Conservation (phyloP, 1,139 yeast genomes). For the Lodderomyces orthopsilosis region DNA sequence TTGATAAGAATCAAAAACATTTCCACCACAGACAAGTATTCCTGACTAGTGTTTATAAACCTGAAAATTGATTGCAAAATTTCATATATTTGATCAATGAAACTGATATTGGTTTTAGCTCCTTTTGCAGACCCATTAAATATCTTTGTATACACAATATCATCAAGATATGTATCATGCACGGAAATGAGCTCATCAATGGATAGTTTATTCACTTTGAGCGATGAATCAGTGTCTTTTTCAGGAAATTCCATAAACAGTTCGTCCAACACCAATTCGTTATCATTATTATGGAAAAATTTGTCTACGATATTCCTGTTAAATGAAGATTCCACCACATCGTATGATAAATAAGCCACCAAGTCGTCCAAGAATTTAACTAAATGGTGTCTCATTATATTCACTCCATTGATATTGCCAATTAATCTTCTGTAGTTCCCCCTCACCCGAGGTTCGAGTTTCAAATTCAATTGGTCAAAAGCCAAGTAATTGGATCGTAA, state of each 20-base stretch:
- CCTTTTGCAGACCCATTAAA: constrained; percentile 37
- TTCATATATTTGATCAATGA: constrained; percentile 44
- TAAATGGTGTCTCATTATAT: constrained; percentile 41
- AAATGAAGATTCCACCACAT: constrained; percentile 48
- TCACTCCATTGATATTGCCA: constrained; percentile 13
- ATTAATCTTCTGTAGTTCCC: constrained; percentile 2
- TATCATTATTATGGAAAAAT: constrained; percentile 16
- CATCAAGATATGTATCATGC: constrained; percentile 39
- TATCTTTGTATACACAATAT: constrained; percentile 41
- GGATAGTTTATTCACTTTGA: constrained; percentile 29
- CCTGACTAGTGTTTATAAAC: constrained; percentile 46
- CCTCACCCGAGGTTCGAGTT: neutral
- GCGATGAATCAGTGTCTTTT: constrained; percentile 2
- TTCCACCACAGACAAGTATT: constrained; percentile 33
- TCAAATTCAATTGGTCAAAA: constrained; percentile 19
- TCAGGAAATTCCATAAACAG: constrained; percentile 9
- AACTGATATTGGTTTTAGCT: constrained; percentile 36
- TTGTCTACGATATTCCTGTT: constrained; percentile 19
- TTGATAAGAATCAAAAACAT: neutral
- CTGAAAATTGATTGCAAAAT: constrained; percentile 41
- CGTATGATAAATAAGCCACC: constrained; percentile 43
- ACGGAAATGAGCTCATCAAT: constrained; percentile 46
- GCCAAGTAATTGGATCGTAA: constrained; percentile 38
- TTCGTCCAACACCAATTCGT: constrained; percentile 11
- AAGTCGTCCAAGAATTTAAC: constrained; percentile 44